Evolutionary conservation across 352 stramenopile species (phyloP).

Genomic region (Lagenidium giganteum): DNA sequence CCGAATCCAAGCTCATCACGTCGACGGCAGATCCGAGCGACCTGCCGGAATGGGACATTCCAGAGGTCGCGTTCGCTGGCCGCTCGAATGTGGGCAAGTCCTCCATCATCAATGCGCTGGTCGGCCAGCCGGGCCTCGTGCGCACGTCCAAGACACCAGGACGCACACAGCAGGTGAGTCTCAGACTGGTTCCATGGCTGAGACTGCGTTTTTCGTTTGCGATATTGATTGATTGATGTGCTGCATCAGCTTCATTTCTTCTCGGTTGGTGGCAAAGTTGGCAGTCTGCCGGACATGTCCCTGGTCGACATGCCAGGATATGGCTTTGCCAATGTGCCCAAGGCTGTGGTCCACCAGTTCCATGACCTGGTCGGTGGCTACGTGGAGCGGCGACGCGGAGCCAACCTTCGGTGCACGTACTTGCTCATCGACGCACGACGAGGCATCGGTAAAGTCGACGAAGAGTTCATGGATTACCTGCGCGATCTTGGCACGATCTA

Average conservation of each 20-base stretch:
- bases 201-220: slow-evolving; percentile 12
- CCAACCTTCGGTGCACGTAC: slow-evolving; percentile 74
- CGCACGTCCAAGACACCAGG: slow-evolving; percentile 85
- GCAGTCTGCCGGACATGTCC: slow-evolving; percentile 54
- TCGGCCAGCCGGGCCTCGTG: slow-evolving; percentile 56
- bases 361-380: slow-evolving; percentile 79
- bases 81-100: slow-evolving; percentile 89
- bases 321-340: slow-evolving; percentile 77
- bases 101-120: slow-evolving; percentile 84
- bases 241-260: slow-evolving; percentile 69
- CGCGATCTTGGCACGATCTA: slow-evolving; percentile 78
- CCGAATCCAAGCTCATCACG: slow-evolving; percentile 59
- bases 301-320: slow-evolving; percentile 87
- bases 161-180: slow-evolving; percentile 76
- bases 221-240: slow-evolving; percentile 1
- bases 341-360: slow-evolving; percentile 69
- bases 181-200: no score
- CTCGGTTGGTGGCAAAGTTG: slow-evolving; percentile 70
- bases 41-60: slow-evolving; percentile 60
- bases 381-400: slow-evolving; percentile 47
- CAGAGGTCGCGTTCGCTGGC: slow-evolving; percentile 82
- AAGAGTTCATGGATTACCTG: slow-evolving; percentile 88
- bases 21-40: slow-evolving; percentile 47
- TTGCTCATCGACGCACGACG: slow-evolving; percentile 77
- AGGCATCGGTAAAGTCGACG: slow-evolving; percentile 68